A percentile compares a stretch with the other conserved stretches of the same genome.
Conservation (phyloP, 768 basidiomycete species). For the Xanthoconium stramineum region DNA sequence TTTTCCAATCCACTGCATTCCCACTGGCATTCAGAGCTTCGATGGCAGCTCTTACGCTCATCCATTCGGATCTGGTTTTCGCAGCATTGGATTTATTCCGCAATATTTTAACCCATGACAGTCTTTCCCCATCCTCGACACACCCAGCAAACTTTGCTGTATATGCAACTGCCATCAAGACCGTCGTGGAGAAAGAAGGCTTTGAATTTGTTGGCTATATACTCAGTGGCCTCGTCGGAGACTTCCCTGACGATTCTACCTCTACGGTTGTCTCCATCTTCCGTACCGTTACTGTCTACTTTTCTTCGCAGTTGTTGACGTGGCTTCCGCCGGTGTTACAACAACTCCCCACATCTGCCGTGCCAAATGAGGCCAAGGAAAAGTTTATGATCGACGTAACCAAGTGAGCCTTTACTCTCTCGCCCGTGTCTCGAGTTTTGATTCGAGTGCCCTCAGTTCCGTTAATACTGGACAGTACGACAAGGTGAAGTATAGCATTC, state of each 20-base stretch:
- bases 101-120: slow-evolving; percentile 71
- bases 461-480: slow-evolving; percentile 65
- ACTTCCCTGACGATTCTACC: slow-evolving; percentile 85
- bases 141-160: slow-evolving; percentile 57
- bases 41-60: slow-evolving; percentile 76
- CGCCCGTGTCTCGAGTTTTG: background rate
- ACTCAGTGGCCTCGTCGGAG: slow-evolving; percentile 75
- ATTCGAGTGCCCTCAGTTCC: slow-evolving; percentile 42
- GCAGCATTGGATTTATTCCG: slow-evolving; percentile 80
- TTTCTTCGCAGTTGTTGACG: slow-evolving; percentile 61
- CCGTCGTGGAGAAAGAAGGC: slow-evolving; percentile 67
- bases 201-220: slow-evolving; percentile 65
- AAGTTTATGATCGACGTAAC: slow-evolving; percentile 74
- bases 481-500: slow-evolving; percentile 78
- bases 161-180: slow-evolving; percentile 61
- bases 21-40: slow-evolving; percentile 72
- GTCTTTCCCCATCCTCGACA: slow-evolving; percentile 46
- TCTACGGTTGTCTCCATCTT: slow-evolving; percentile 75
- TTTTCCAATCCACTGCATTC: slow-evolving; percentile 78
- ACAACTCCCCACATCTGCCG: slow-evolving; percentile 57
- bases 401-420: slow-evolving; percentile 47
- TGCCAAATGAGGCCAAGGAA: slow-evolving; percentile 63
- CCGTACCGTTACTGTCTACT: slow-evolving; percentile 61
- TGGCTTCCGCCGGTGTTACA: slow-evolving; percentile 77
- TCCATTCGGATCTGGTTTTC: slow-evolving; percentile 80